These are phyloP conservation scores for Sequoiadendron giganteum DNA, from an alignment of 75 land plant species.

Conservation along the genomic window DNA sequence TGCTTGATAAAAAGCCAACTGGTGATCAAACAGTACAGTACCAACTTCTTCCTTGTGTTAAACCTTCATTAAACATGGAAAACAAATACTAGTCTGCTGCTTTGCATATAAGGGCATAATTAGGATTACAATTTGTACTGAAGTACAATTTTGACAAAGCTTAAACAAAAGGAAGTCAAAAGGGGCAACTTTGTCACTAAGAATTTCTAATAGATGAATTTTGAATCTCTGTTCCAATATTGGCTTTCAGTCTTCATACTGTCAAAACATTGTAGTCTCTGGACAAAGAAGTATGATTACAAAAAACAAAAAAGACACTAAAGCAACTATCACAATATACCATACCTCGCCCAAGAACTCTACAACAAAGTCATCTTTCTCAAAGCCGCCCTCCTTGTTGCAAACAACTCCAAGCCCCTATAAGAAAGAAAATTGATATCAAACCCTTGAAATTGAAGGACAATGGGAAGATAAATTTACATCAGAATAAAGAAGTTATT, in stretches of 20 bases:
- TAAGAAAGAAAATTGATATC: slow-evolving; percentile 7
- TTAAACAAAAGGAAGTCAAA: neutral
- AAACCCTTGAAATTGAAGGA: neutral
- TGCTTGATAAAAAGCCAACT: neutral
- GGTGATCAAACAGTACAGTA: neutral
- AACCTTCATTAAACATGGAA: neutral
- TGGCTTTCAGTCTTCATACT: neutral
- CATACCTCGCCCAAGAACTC: slow-evolving; percentile 98
- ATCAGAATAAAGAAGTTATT: neutral
- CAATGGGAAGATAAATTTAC: neutral
- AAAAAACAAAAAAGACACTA: neutral
- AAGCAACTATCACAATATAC: neutral
- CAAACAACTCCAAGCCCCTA: slow-evolving; percentile 99
- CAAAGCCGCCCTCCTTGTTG: slow-evolving; percentile 86
- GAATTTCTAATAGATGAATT: neutral
- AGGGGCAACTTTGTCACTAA: neutral
- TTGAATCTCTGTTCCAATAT: neutral
- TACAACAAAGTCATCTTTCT: slow-evolving; percentile 92
- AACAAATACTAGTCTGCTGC: neutral
- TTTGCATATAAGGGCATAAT: neutral
- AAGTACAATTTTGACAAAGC: neutral
- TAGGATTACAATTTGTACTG: neutral
- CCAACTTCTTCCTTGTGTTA: neutral
- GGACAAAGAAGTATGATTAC: neutral
- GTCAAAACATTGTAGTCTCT: neutral